These are phyloP conservation scores for Orbilia brochopaga DNA, from an alignment of 2,329 filamentous ascomycete species.

Conservation along the genomic window DNA sequence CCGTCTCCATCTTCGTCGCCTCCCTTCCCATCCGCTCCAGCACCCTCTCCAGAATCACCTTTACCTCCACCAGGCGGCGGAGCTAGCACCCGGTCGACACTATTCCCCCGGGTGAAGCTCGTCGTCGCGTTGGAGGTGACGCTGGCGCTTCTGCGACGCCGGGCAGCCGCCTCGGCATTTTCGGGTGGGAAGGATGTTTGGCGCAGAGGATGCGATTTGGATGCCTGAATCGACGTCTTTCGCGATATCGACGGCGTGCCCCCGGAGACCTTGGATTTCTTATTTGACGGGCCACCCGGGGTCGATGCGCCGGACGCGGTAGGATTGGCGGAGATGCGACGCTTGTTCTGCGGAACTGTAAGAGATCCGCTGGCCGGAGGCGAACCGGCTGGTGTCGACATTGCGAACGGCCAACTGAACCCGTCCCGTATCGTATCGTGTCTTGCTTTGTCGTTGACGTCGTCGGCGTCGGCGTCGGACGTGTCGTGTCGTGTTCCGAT, in stretches of 20 bases:
- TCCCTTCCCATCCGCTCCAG: constrained; percentile 60
- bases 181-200: constrained; percentile 82
- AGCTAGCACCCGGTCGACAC: constrained; percentile 56
- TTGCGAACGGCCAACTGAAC: background rate
- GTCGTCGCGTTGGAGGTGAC: constrained; percentile 67
- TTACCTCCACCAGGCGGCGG: constrained; percentile 39
- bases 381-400: constrained; percentile 47
- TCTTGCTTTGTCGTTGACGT: background rate
- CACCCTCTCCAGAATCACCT: constrained; percentile 54
- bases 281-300: constrained; percentile 32
- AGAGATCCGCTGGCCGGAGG: constrained; percentile 40
- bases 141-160: constrained; percentile 67
- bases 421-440: background rate
- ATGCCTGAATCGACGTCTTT: constrained; percentile 71
- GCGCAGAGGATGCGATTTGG: constrained; percentile 69
- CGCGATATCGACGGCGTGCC: constrained; percentile 58
- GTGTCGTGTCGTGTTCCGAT: background rate
- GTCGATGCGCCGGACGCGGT: constrained; percentile 40
- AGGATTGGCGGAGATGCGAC: constrained; percentile 47
- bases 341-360: constrained; percentile 45
- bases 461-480: too few relatives aligned
- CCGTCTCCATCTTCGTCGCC: constrained; percentile 67
- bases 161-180: constrained; percentile 60
- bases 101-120: constrained; percentile 63
- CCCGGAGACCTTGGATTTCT: constrained; percentile 46